phyloP scores from a whole-genome alignment of 2,329 filamentous ascomycete species.

The Metarhizium album region DNA sequence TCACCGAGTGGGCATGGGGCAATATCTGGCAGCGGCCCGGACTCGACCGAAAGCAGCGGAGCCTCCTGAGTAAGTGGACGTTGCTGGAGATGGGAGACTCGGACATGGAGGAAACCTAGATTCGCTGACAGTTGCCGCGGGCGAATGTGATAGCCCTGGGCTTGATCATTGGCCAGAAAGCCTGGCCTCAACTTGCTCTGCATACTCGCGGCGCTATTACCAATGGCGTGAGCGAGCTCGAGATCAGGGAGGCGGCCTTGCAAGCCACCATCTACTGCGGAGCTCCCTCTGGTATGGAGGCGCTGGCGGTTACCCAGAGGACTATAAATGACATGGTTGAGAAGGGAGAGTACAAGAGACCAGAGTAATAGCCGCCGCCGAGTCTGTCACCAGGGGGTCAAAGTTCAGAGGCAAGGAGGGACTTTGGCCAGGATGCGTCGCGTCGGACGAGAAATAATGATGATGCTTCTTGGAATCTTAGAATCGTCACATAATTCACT shows the following conservation, averaged over 20 bases:
- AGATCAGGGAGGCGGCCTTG: constrained; percentile 39
- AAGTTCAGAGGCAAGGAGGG: too few species aligned
- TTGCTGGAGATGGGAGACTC: too few species aligned
- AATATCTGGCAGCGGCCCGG: constrained; percentile 52
- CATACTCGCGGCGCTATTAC: constrained; percentile 51
- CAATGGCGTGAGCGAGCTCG: constrained; percentile 49
- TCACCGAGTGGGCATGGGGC: constrained; percentile 51
- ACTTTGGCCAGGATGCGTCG: too few species aligned
- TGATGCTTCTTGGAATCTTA: too few species aligned
- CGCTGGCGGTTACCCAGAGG: constrained; percentile 16
- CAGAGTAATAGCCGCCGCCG: neutral
- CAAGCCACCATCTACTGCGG: constrained; percentile 32
- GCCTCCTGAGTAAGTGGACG: constrained; percentile 22
- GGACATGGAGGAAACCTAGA: too few species aligned
- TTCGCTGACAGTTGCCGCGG: too few species aligned
- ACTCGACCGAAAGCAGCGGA: constrained; percentile 47
- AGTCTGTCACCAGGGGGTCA: neutral
- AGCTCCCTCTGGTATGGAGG: constrained; percentile 29
- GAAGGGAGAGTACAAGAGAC: constrained; percentile 12
- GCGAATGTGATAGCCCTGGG: constrained; percentile 27
- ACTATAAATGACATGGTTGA: constrained; percentile 16
- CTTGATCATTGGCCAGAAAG: constrained; percentile 52
- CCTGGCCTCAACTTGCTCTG: constrained; percentile 45
- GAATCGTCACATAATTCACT: too few species aligned
- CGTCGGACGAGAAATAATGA: too few species aligned